Evolutionary conservation across 2,329 filamentous ascomycete species (phyloP).

Genomic region (Lecanicillium sp.): DNA sequence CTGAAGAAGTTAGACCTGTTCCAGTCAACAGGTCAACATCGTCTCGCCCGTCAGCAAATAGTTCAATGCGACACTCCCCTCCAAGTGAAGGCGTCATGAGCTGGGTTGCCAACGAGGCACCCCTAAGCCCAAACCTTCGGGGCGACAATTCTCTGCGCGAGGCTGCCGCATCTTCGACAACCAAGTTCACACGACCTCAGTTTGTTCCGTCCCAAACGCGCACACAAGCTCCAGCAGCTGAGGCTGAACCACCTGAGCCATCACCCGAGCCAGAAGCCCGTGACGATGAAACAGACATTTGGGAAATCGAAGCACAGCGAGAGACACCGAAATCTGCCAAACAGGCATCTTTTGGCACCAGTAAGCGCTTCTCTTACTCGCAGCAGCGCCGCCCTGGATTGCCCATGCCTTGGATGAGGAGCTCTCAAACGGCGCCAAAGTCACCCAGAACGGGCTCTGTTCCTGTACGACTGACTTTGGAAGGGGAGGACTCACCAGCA

Average conservation of each 20-base stretch:
- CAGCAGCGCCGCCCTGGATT: slow-evolving; percentile 17
- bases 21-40: slow-evolving; percentile 1
- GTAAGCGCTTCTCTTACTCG: slow-evolving; percentile 12
- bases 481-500: slow-evolving; percentile 12
- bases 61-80: slow-evolving; percentile 23
- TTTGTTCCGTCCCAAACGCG: neutral
- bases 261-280: slow-evolving; percentile 9
- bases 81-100: slow-evolving; percentile 32
- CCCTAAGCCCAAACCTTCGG: slow-evolving; percentile 25
- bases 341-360: slow-evolving; percentile 22
- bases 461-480: neutral
- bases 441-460: neutral
- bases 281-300: slow-evolving; percentile 44
- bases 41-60: slow-evolving; percentile 20
- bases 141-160: slow-evolving; percentile 25
- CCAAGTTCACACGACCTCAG: neutral
- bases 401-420: slow-evolving; percentile 32
- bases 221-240: neutral
- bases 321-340: slow-evolving; percentile 26
- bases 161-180: slow-evolving; percentile 12
- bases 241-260: neutral
- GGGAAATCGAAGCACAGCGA: slow-evolving; percentile 48
- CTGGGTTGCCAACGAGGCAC: slow-evolving; percentile 31
- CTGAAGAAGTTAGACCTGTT: neutral
- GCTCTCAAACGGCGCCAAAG: slow-evolving; percentile 16